Percentiles rank a stretch among this genome's conserved stretches.
These are phyloP conservation scores for Suhomyces atakaporum DNA, from an alignment of 1,139 yeast genomes.

Conservation along the genomic window DNA sequence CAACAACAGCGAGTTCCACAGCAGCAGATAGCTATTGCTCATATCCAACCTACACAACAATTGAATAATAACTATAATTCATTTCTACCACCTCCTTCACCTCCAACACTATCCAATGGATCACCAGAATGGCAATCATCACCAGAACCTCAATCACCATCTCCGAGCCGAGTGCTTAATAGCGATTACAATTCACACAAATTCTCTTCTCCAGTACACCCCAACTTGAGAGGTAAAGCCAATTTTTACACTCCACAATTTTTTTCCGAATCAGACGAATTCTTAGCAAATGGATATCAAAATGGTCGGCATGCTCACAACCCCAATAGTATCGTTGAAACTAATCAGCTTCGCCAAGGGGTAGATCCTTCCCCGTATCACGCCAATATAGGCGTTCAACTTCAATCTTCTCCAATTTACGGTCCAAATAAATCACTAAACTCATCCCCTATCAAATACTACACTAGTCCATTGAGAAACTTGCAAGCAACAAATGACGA, in stretches of 20 bases:
- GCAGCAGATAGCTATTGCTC: neutral
- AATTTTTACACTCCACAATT: slow-evolving; percentile 44
- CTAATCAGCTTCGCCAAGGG: slow-evolving; percentile 4
- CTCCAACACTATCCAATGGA: slow-evolving; percentile 42
- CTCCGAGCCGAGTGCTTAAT: slow-evolving; percentile 19
- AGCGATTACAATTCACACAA: slow-evolving; percentile 12
- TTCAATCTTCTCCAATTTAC: slow-evolving; percentile 34
- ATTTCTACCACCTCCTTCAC: slow-evolving; percentile 45
- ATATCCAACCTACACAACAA: slow-evolving; percentile 7
- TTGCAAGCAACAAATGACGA: slow-evolving; percentile 30
- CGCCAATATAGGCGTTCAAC: slow-evolving; percentile 7
- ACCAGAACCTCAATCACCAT: slow-evolving; percentile 46
- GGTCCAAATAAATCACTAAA: slow-evolving; percentile 18
- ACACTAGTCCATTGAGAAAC: slow-evolving; percentile 31
- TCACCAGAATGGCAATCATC: slow-evolving; percentile 44
- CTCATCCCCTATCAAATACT: slow-evolving; percentile 38
- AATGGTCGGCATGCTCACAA: slow-evolving; percentile 13
- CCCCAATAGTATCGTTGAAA: slow-evolving; percentile 7
- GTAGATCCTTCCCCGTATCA: slow-evolving; percentile 10
- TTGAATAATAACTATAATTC: slow-evolving; percentile 21
- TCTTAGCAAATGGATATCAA: slow-evolving; percentile 3
- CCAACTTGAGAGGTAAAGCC: slow-evolving; percentile 21
- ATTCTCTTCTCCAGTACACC: slow-evolving; percentile 33
- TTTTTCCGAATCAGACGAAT: slow-evolving; percentile 32
- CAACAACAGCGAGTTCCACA: slow-evolving; percentile 1